Evolutionary conservation across 495 filamentous ascomycete species (phyloP), one percentile per base, ranked within the genome.

Genomic region (Physcia stellaris): DNA sequence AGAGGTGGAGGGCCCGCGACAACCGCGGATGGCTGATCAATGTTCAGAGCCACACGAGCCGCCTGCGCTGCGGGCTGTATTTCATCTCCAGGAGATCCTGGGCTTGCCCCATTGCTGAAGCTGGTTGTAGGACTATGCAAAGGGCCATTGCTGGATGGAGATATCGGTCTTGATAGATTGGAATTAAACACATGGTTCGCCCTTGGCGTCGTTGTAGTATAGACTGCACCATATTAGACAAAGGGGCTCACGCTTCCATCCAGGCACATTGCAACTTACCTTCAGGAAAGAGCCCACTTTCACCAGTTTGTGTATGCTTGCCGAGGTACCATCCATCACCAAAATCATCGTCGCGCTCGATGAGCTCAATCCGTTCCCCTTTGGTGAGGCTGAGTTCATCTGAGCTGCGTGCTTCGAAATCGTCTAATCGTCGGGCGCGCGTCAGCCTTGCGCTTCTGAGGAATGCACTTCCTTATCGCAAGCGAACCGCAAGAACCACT

Each of bases 261-360:
- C 22, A 10, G 13, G 3, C 17, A 3, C 2, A 3, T 39, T 39
- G 23, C 16, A n/a, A 18, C 71, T 43, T 63, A 92, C 86, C 82
- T 69, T 86, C 85, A 12, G 87, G 87, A 55, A 95, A 94, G 23
- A 95, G 71, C 31, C 87, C 87, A 32, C 70, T 88, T 45, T 75
- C 75, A 24, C 71, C 76, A 50, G 78, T 86, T 34, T 68, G 62
- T 46, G 79, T 43, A 56, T 94, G 83, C 53, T 78, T 77, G 20
- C 93, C 92, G 46, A 94, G 59, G 61, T 83, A 99, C 92, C 92
- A 99, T 38, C 90, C 92, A 63, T 99, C 92, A 35, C 83, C 83
- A 58, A 95, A 99, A 49, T 94, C 92, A 55, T 96, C 88, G 57
- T 96, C 88, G 44, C 92, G 74, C 56, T 96, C 90, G 28, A 94